phyloP scores from a whole-genome alignment of 2,329 filamentous ascomycete genomes.

The Penicillium griseofulvum region DNA sequence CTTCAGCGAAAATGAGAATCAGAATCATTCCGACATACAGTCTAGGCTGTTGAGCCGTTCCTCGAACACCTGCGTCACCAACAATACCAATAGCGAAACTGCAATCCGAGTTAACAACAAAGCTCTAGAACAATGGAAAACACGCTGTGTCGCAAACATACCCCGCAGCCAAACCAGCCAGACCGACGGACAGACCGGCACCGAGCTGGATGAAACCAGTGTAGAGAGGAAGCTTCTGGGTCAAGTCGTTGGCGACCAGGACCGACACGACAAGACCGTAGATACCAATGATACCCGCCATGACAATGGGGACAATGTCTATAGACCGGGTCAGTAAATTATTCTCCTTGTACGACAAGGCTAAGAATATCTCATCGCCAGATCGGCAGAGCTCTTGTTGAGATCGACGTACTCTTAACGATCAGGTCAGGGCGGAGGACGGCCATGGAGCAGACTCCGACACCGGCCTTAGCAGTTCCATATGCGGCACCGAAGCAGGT shows the following conservation, averaged over 20 bases:
- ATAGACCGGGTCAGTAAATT: slow-evolving; percentile 17
- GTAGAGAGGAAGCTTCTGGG: slow-evolving; percentile 70
- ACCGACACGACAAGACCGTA: slow-evolving; percentile 89
- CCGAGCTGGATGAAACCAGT: slow-evolving; percentile 83
- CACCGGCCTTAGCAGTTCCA: slow-evolving; percentile 98
- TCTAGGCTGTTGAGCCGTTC: slow-evolving; percentile 52
- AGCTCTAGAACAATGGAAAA: neutral
- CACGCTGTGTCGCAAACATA: slow-evolving; percentile 28
- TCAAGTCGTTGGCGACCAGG: slow-evolving; percentile 76
- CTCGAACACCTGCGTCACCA: slow-evolving; percentile 55
- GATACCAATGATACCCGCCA: slow-evolving; percentile 99
- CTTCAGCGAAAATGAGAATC: slow-evolving; percentile 99
- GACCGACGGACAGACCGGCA: slow-evolving; percentile 76
- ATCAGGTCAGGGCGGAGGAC: slow-evolving; percentile 96
- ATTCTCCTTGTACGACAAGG: neutral
- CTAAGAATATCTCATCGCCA: neutral
- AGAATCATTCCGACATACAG: slow-evolving; percentile 97
- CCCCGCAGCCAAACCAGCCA: slow-evolving; percentile 76
- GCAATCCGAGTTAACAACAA: slow-evolving; percentile 12
- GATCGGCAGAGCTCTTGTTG: slow-evolving; percentile 8
- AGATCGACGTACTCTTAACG: slow-evolving; percentile 82
- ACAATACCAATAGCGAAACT: slow-evolving; percentile 84
- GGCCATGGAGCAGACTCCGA: slow-evolving; percentile 98
- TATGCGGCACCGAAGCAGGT: slow-evolving; percentile 96
- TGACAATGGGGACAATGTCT: slow-evolving; percentile 99